Base-by-base conservation (phyloP, 371 early-diverging fungal genomes). In the Syncephalastrum racemosum region DNA sequence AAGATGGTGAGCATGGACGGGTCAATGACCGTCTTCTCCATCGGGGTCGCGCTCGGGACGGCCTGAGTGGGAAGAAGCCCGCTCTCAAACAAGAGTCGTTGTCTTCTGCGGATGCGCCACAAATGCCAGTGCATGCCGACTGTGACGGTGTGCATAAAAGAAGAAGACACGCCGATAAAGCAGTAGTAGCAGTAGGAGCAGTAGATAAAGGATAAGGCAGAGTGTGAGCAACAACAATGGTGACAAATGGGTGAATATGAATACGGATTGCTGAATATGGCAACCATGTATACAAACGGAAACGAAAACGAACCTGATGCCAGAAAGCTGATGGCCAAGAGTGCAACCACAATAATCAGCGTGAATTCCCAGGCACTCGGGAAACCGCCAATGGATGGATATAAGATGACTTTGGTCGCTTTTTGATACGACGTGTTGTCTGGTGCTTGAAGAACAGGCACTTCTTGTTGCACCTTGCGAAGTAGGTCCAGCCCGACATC, bases 301-400 rank as follows among this genome's bases (percentile, higher is more conserved):
- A 31, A 31, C 10, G 36, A 31, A 31, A 55, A 41, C 56, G 53
- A 77, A 80, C 84, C 75, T 50, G 82, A 82, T 46, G 78, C 67
- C 22, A 78, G 46, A 53, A 82, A 73, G 42, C 81, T 77, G 22
- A 82, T 56, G 4, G 75, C 80, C 8, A 82, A 62, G 31, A 84
- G 54, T n/a, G 78, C 75, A 24, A 84, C 76, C 8, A 82, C 79
- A 18, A 84, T 68, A 24, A 82, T 74, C 44, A 84, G 57, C 1
- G 79, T 77, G 56, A 81, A 81, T 62, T 82, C 82, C 84, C 84
- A 84, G 22, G 81, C 69, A 54, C 71, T 73, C 0, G 82, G 71
- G 53, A 77, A 75, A 0, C 66, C 70, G 18, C 71, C 69, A 20
- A 70, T 62, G 16, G 70, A 64, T 14, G 80, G 80, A 52, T 77